These are phyloP conservation scores for Wickerhamia fluorescens DNA, from an alignment of 805 yeast species.

Conservation along the genomic window DNA sequence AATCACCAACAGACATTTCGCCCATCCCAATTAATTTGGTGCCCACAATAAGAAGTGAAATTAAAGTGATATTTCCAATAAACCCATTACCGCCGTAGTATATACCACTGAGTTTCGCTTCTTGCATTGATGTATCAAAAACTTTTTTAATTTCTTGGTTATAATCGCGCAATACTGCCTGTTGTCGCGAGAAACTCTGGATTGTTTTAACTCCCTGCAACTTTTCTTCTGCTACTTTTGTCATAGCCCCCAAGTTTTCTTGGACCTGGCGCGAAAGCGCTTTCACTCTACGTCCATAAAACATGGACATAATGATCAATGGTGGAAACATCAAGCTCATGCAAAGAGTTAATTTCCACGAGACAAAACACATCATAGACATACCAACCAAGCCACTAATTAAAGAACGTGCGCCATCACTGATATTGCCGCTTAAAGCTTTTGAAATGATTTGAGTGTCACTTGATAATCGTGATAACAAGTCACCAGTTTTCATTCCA, in stretches of 20 bases:
- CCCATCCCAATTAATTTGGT: constrained; percentile 76
- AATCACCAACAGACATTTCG: constrained; percentile 74
- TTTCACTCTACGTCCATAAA: constrained; percentile 78
- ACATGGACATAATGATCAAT: constrained; percentile 65
- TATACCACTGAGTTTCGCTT: constrained; percentile 70
- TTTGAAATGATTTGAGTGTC: constrained; percentile 86
- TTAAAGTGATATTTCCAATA: constrained; percentile 71
- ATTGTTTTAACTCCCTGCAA: constrained; percentile 79
- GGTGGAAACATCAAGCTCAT: constrained; percentile 83
- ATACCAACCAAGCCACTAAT: constrained; percentile 82
- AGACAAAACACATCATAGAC: constrained; percentile 85
- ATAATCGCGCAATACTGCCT: constrained; percentile 66
- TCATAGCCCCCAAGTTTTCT: constrained; percentile 74
- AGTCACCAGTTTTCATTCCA: constrained; percentile 75
- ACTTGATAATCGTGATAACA: constrained; percentile 79
- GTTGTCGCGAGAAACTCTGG: constrained; percentile 86
- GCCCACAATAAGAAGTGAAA: constrained; percentile 75
- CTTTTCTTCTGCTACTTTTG: constrained; percentile 90
- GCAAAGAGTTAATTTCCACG: constrained; percentile 73
- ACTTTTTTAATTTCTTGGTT: constrained; percentile 61
- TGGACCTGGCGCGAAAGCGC: constrained; percentile 70
- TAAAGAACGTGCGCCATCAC: constrained; percentile 84
- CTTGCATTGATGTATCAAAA: constrained; percentile 65
- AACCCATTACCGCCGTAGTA: constrained; percentile 77
- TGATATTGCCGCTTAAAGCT: constrained; percentile 79